These are phyloP conservation scores for Paramecium octaurelia DNA, from an alignment of 73 alveolate species.

Conservation along the genomic window DNA sequence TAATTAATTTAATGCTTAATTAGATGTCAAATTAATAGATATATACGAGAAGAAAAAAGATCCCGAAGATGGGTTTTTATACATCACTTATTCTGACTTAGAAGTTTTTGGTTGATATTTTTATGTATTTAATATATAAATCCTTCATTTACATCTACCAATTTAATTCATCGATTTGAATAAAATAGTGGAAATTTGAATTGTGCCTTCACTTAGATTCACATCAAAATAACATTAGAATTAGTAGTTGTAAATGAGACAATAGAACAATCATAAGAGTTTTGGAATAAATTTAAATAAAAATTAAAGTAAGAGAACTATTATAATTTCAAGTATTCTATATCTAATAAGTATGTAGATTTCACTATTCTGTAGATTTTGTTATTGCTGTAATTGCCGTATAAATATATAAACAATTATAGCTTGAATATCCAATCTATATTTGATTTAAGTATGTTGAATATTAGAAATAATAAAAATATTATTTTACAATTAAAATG, in stretches of 20 bases:
- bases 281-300: neutral
- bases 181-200: neutral
- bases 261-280: no score
- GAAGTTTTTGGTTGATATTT: constrained; percentile 9
- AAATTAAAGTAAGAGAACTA: neutral
- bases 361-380: no score
- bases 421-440: neutral
- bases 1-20: neutral
- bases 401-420: neutral
- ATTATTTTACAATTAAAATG: neutral
- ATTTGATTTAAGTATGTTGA: neutral
- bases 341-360: no score
- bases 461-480: neutral
- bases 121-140: neutral
- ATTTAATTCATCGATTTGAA: neutral
- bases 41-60: neutral
- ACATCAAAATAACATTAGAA: neutral
- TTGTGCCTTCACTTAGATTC: neutral
- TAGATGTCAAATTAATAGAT: neutral
- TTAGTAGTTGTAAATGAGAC: no score
- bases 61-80: neutral
- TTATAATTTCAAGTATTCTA: no score
- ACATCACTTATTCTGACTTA: neutral
- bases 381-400: neutral
- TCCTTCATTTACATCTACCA: neutral